These are phyloP conservation scores for Alopecurus myosuroides DNA, from an alignment of 176 grass and related monocot genomes.

Conservation along the genomic window DNA sequence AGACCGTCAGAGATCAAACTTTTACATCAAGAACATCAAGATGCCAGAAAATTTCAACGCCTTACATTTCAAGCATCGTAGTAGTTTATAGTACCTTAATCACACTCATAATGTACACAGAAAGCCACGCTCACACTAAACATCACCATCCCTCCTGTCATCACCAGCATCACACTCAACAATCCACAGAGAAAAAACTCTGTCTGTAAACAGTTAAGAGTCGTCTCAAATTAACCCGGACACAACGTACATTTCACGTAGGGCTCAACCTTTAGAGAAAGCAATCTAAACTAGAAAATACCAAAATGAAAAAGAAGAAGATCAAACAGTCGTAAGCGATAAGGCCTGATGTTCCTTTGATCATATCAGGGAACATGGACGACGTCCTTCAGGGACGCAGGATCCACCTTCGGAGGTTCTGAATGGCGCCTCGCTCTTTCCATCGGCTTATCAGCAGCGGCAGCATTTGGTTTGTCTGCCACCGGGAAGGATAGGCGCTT, in stretches of 20 bases:
- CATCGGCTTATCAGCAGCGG: constrained; percentile 20
- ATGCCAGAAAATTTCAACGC: neutral
- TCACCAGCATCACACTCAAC: constrained; percentile 10
- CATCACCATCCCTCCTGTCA: neutral
- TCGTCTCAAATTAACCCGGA: constrained; percentile 26
- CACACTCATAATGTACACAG: constrained; percentile 9
- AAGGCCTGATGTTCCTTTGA: neutral
- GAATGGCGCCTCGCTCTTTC: constrained; percentile 50
- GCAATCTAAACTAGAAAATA: constrained; percentile 34
- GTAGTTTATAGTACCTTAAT: neutral
- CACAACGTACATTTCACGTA: constrained; percentile 34
- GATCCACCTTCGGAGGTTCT: constrained; percentile 63
- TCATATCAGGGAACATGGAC: constrained; percentile 27
- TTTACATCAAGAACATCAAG: neutral
- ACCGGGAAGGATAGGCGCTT: constrained; percentile 82
- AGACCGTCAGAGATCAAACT: neutral
- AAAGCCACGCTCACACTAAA: neutral
- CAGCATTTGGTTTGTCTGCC: constrained; percentile 26
- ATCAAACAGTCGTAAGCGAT: constrained; percentile 24
- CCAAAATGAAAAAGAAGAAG: neutral
- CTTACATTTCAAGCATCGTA: neutral
- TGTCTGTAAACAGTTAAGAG: constrained; percentile 30
- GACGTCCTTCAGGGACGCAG: constrained; percentile 49
- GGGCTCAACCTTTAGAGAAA: neutral
- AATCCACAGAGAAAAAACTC: constrained; percentile 12